phyloP scores from a whole-genome alignment of 257 asterid species.

The Nicotiana obtusifolia region DNA sequence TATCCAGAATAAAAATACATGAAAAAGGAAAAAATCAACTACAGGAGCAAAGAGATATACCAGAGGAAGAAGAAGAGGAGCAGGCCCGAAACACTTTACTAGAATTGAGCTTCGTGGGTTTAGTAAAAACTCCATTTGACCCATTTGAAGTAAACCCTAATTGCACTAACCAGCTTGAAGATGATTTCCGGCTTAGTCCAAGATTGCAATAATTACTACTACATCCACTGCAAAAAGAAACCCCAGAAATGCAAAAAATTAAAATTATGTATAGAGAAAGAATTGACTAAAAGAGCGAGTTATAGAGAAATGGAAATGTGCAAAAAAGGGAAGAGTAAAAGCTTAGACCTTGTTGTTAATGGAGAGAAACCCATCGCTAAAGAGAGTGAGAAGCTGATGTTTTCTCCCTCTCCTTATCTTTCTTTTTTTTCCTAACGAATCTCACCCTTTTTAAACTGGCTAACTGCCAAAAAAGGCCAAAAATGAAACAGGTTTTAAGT shows the following conservation, averaged over 20 bases:
- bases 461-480: neutral
- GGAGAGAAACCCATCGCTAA: slow-evolving; percentile 41
- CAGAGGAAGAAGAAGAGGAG: slow-evolving; percentile 44
- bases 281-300: neutral
- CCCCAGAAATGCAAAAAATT: neutral
- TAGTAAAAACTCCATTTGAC: slow-evolving; percentile 21
- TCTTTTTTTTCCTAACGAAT: neutral
- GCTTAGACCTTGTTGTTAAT: slow-evolving; percentile 24
- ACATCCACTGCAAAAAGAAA: slow-evolving; percentile 30
- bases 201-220: slow-evolving; percentile 25
- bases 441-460: neutral
- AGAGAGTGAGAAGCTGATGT: neutral
- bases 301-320: neutral
- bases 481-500: no score
- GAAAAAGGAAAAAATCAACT: slow-evolving; percentile 4
- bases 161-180: slow-evolving; percentile 41
- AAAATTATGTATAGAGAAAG: neutral
- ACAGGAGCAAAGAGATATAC: neutral
- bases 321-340: neutral
- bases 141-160: slow-evolving; percentile 22
- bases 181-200: slow-evolving; percentile 43
- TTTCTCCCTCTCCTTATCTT: slow-evolving; percentile 3
- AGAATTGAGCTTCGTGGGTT: slow-evolving; percentile 23
- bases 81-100: slow-evolving; percentile 35
- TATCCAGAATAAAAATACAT: neutral